A percentile compares a stretch with the other conserved stretches of the same genome.
Conservation (phyloP, 2,329 filamentous ascomycete species). For the Exophiala mesophila region DNA sequence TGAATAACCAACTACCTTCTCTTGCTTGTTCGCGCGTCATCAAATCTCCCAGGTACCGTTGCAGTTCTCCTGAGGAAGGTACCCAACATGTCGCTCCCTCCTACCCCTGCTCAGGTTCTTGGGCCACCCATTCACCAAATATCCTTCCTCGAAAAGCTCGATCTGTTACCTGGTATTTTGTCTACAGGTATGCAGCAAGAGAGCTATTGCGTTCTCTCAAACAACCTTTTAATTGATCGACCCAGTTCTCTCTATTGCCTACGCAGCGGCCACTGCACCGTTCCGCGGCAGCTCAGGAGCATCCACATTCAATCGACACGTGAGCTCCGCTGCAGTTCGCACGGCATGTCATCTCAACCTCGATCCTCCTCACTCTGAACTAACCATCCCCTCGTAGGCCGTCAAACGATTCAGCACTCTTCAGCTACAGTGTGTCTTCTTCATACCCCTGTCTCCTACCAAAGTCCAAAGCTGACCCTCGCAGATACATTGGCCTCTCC, state of each 20-base stretch:
- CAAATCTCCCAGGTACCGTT: no score
- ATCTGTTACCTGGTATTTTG: slow-evolving; percentile 15
- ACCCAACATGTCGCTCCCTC: slow-evolving; percentile 8
- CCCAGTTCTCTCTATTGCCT: slow-evolving; percentile 14
- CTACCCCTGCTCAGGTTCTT: slow-evolving; percentile 5
- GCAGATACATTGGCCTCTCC: slow-evolving; percentile 18
- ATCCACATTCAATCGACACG: slow-evolving; percentile 33
- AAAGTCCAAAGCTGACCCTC: slow-evolving; percentile 4
- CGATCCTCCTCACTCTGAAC: background rate
- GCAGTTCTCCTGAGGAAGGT: no score
- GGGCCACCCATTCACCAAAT: slow-evolving; percentile 6
- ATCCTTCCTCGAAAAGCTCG: slow-evolving; percentile 19
- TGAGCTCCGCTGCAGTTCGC: slow-evolving; percentile 32
- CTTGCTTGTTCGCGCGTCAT: no score
- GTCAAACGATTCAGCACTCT: slow-evolving; percentile 13
- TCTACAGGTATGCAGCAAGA: slow-evolving; percentile 8
- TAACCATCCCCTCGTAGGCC: slow-evolving; percentile 6
- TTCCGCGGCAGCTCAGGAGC: slow-evolving; percentile 38
- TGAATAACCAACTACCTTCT: no score
- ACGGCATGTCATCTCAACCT: slow-evolving; percentile 9
- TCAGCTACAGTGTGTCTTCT: slow-evolving; percentile 17
- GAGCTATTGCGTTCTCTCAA: slow-evolving; percentile 9
- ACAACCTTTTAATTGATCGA: no score
- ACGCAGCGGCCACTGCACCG: slow-evolving; percentile 31
- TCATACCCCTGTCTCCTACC: background rate